Percentiles rank a stretch among this genome's conserved stretches.
Evolutionary conservation across 106 monocot genomes (phyloP).

Genomic region (Phalaenopsis aphrodite): DNA sequence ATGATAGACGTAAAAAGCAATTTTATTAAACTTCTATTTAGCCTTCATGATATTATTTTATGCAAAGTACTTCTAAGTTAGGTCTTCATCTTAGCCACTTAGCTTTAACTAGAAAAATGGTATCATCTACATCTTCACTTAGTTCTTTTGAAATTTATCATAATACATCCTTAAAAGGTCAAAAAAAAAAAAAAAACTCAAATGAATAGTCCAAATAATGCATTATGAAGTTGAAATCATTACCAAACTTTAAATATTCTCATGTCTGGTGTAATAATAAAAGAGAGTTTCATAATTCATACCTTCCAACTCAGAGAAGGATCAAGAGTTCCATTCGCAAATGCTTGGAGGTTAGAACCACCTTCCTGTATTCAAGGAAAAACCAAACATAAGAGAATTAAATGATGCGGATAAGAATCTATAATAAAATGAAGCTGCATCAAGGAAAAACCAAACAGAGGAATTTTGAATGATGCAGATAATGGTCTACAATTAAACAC

Average conservation of each 20-base stretch:
- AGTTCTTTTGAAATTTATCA: too few species aligned
- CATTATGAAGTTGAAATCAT: neutral
- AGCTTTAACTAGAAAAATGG: too few species aligned
- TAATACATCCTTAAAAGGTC: too few species aligned
- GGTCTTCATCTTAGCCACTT: too few species aligned
- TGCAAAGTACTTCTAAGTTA: too few species aligned
- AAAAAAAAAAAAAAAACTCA: too few species aligned
- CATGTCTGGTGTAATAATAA: neutral
- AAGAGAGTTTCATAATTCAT: neutral
- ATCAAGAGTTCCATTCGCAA: constrained; percentile 37
- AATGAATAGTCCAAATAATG: too few species aligned
- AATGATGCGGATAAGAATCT: neutral
- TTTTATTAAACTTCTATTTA: too few species aligned
- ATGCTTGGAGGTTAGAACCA: constrained; percentile 47
- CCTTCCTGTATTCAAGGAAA: constrained; percentile 27
- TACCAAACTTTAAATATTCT: neutral
- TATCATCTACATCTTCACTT: too few species aligned
- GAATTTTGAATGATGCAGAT: neutral
- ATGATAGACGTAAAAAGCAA: too few species aligned
- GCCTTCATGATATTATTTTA: too few species aligned
- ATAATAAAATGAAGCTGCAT: too few species aligned
- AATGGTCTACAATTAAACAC: neutral
- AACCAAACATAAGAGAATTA: neutral
- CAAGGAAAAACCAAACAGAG: constrained; percentile 6
- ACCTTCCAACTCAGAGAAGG: constrained; percentile 81